Percentiles rank a stretch among this genome's conserved stretches.
phyloP scores from a whole-genome alignment of 306 rosid species.

The Betula pendula region DNA sequence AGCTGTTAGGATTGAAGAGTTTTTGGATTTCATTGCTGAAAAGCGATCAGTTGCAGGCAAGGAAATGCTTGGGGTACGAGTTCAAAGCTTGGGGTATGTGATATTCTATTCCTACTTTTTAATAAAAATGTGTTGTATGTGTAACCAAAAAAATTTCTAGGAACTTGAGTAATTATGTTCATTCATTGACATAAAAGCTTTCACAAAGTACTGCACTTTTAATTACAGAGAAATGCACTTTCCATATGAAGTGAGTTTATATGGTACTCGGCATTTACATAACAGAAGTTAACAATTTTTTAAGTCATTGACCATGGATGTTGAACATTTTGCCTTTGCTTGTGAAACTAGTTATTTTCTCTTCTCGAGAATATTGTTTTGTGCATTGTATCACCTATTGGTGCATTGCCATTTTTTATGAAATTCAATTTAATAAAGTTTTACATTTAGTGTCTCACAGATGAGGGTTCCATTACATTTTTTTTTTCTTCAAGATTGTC shows the following conservation, averaged over 20 bases:
- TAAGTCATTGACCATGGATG: not conserved
- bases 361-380: not conserved
- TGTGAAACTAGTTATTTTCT: not conserved
- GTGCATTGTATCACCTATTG: not conserved
- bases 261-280: not conserved
- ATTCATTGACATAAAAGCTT: too few relatives aligned
- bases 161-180: not conserved
- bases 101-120: constrained; percentile 23
- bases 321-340: not conserved
- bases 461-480: too few relatives aligned
- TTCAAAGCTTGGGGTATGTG: constrained; percentile 79
- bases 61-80: constrained; percentile 75
- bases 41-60: constrained; percentile 47
- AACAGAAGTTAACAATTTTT: not conserved
- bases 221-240: not conserved
- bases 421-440: not conserved
- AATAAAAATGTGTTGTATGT: not conserved
- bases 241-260: not conserved
- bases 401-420: not conserved
- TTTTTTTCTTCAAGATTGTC: too few relatives aligned
- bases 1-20: constrained; percentile 48
- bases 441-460: too few relatives aligned
- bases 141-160: not conserved
- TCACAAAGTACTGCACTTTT: not conserved
- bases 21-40: constrained; percentile 69